Evolutionary conservation across 805 yeast species (phyloP), one percentile per base, ranked within the genome.

Genomic region (Schwanniomyces sp.): DNA sequence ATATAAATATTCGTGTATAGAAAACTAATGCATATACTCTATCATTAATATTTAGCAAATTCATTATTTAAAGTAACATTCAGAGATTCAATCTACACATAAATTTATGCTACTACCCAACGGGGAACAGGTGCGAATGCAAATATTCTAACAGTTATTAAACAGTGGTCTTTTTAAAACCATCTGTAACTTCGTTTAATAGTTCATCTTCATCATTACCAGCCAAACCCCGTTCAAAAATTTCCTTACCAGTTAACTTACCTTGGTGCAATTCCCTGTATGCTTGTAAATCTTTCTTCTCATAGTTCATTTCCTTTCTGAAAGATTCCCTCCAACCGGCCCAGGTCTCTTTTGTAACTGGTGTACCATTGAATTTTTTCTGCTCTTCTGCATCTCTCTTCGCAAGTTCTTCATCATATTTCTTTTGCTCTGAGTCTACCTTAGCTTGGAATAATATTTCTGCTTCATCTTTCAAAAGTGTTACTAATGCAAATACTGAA

Each of bases 211-310:
- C 75, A 38, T 81, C 91, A 30, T 80, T 85, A 44, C 84, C 85
- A 37, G 87, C 96, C 56, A 94, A 78, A 40, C 98, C 98, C 59
- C 78, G 78, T 62, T 91, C 98, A 61, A 92, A 92, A 50, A 94
- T 87, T 67, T 90, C 92, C 57, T 82, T 79, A 21, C 99, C 99
- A 0, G 96, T 85, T 59, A 91, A 67, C 66, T 84, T 87, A 7
- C 94, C 95, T 39, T 76, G 77, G 61, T 87, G 92, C 59, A 84
- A 79, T n/a, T 62, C 63, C 34, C 69, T 64, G 50, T 78, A 77
- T 53, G 88, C 75, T 44, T 74, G 70, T 30, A 66, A 67, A 47
- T 81, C 77, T 53, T 82, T 73, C 42, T 78, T 78, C 55, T 87
- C 92, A 52, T 81, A 69, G n/a, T 83, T 81, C 79, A 84, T 68